Conservation (phyloP, 2,329 filamentous ascomycete genomes). For the Fusarium scirpi region DNA sequence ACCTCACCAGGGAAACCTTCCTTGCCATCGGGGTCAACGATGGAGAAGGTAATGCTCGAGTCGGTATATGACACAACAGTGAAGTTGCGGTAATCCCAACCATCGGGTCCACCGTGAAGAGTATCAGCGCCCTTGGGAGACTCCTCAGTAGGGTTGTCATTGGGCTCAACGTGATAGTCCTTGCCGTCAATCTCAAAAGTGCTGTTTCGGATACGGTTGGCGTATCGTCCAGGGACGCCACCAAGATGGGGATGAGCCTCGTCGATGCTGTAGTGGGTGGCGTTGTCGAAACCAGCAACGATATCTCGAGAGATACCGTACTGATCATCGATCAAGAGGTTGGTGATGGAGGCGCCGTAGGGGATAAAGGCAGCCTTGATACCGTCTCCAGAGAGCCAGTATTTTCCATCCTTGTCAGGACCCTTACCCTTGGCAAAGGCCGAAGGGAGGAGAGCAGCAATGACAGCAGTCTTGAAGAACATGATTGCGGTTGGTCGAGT, state of each 20-base stretch:
- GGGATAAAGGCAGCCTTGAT: conserved; percentile 78
- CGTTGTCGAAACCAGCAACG: conserved; percentile 81
- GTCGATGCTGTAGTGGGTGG: conserved; percentile 75
- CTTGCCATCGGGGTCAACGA: conserved; percentile 78
- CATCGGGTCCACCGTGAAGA: conserved; percentile 76
- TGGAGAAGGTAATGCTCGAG: conserved; percentile 78
- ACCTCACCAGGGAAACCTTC: conserved; percentile 85
- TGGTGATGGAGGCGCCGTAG: conserved; percentile 79
- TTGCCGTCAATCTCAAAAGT: conserved; percentile 75
- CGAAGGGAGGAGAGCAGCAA: conserved; percentile 29
- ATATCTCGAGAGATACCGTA: conserved; percentile 77
- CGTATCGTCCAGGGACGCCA: conserved; percentile 79
- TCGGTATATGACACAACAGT: conserved; percentile 76
- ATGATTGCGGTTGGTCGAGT: conserved; percentile 24
- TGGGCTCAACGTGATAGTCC: conserved; percentile 69
- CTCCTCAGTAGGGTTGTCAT: conserved; percentile 69
- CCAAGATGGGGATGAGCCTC: conserved; percentile 77
- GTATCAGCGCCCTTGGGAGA: conserved; percentile 69
- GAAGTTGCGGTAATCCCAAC: conserved; percentile 84
- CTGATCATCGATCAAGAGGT: conserved; percentile 77
- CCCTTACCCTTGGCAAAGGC: conserved; percentile 39
- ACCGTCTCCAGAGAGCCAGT: conserved; percentile 75
- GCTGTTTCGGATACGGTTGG: conserved; percentile 84
- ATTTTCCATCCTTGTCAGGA: conserved; percentile 74
- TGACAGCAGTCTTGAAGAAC: conserved; percentile 34